Evolutionary conservation across 208 protist species (phyloP).

Genomic region (Lotmaria passim): DNA sequence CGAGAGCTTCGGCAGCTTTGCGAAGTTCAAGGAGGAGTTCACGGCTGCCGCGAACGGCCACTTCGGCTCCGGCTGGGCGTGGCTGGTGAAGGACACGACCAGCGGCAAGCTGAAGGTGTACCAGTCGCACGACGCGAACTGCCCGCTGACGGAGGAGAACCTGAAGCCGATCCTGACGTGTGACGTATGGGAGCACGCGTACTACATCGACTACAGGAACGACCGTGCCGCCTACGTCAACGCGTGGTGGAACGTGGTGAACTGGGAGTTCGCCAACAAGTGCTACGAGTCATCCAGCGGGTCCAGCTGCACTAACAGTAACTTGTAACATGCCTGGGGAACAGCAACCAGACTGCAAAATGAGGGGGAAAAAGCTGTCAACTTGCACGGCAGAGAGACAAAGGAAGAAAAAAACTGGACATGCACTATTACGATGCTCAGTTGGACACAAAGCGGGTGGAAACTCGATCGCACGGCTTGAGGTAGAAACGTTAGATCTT

Average conservation of each 20-base stretch:
- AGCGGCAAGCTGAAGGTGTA: constrained; percentile 84
- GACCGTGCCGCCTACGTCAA: constrained; percentile 91
- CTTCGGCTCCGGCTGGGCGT: constrained; percentile 96
- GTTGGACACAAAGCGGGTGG: no score
- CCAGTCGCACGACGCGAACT: constrained; percentile 83
- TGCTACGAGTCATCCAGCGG: constrained; percentile 19
- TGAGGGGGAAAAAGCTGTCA: no score
- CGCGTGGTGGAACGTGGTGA: constrained; percentile 92
- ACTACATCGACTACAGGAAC: constrained; percentile 96
- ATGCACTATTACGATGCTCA: no score
- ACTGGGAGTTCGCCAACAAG: constrained; percentile 74
- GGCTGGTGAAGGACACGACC: constrained; percentile 91
- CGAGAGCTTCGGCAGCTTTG: constrained; percentile 84
- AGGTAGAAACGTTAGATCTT: no score
- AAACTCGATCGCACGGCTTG: no score
- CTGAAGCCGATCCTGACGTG: constrained; percentile 86
- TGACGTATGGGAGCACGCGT: constrained; percentile 96
- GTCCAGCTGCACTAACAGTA: constrained; percentile 22
- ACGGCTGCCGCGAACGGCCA: constrained; percentile 81
- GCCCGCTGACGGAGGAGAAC: constrained; percentile 71
- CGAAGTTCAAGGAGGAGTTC: constrained; percentile 94
- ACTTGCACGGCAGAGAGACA: no score
- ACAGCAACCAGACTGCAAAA: no score
- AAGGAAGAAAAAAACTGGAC: no score
- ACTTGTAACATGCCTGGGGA: constrained; percentile 13